These are phyloP conservation scores for Suillus placidus DNA, from an alignment of 768 basidiomycete species.

Conservation along the genomic window DNA sequence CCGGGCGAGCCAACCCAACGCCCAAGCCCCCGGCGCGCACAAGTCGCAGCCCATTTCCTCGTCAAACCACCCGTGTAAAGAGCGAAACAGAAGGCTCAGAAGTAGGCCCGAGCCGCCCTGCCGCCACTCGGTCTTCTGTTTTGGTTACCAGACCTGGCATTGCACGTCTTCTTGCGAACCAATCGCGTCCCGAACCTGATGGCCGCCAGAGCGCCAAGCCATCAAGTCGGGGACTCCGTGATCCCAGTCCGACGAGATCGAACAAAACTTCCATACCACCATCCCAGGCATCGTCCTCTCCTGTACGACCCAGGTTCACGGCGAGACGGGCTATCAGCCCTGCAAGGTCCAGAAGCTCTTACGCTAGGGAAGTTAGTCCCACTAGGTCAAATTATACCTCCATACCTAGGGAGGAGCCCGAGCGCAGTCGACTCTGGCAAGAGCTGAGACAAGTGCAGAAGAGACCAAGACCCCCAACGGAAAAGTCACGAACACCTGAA, in stretches of 20 bases:
- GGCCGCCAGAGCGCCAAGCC: constrained; percentile 30
- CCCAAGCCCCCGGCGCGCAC: constrained; percentile 33
- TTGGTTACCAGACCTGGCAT: constrained; percentile 35
- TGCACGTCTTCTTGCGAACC: constrained; percentile 42
- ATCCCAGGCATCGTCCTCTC: constrained; percentile 26
- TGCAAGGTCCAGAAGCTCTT: constrained; percentile 34
- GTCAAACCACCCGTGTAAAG: constrained; percentile 27
- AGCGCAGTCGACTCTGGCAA: constrained; percentile 54
- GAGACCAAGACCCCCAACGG: constrained; percentile 49
- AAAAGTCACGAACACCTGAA: constrained; percentile 42
- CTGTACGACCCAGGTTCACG: constrained; percentile 38
- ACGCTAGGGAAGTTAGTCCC: constrained; percentile 31
- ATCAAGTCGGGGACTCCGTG: constrained; percentile 28
- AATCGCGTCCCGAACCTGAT: constrained; percentile 29
- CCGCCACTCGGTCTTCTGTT: constrained; percentile 28
- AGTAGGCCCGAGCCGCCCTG: constrained; percentile 26
- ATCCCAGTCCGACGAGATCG: constrained; percentile 37
- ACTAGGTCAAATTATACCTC: constrained; percentile 29
- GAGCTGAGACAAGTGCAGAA: constrained; percentile 55
- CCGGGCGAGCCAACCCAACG: constrained; percentile 35
- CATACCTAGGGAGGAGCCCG: constrained; percentile 36
- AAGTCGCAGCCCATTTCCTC: constrained; percentile 34
- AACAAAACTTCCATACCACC: constrained; percentile 22
- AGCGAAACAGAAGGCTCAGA: constrained; percentile 38
- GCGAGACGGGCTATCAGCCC: constrained; percentile 45